Percentiles rank a stretch among this genome's conserved stretches.
Evolutionary conservation across 192 early-diverging fungal species (phyloP).

Genomic region (Coemansia sp.): DNA sequence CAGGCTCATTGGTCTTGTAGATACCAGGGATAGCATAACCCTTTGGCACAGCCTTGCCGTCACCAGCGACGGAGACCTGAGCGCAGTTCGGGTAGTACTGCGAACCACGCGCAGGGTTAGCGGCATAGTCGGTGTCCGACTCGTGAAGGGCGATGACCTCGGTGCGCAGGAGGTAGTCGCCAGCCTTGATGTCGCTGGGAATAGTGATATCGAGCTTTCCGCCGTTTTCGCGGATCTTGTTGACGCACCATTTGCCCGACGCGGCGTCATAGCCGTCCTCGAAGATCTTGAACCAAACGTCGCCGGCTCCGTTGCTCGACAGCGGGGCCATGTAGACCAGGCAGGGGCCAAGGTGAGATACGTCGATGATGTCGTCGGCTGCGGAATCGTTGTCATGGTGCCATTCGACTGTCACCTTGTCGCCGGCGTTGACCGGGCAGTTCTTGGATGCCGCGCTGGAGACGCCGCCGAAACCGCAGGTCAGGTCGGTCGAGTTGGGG

Average conservation of each 20-base stretch:
- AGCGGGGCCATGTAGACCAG: slow-evolving; percentile 17
- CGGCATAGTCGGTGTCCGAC: slow-evolving; percentile 1
- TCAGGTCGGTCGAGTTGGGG: slow-evolving; percentile 10
- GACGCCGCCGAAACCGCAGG: slow-evolving; percentile 6
- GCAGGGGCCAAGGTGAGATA: slow-evolving; percentile 12
- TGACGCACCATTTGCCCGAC: slow-evolving; percentile 3
- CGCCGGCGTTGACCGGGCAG: slow-evolving; percentile 17
- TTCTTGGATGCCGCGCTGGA: slow-evolving; percentile 3
- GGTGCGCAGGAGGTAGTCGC: slow-evolving; percentile 12
- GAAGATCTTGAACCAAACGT: slow-evolving; percentile 19
- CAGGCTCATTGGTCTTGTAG: slow-evolving; percentile 3
- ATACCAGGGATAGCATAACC: slow-evolving; percentile 7
- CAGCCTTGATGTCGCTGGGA: slow-evolving; percentile 9
- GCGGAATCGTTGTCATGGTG: slow-evolving; percentile 11
- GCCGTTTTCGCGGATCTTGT: slow-evolving; percentile 12
- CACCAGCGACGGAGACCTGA: slow-evolving; percentile 9
- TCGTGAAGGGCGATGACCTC: slow-evolving; percentile 16
- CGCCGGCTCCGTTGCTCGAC: slow-evolving; percentile 7
- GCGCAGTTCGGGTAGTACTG: slow-evolving; percentile 18
- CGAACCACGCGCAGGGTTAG: not conserved
- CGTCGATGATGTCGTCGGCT: slow-evolving; percentile 4
- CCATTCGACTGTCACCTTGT: slow-evolving; percentile 11
- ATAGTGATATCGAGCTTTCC: slow-evolving; percentile 12
- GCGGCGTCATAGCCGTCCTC: slow-evolving; percentile 13
- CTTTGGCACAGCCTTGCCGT: slow-evolving; percentile 1